Conservation (phyloP, 768 basidiomycete species). For the Trametes cinnabarina region DNA sequence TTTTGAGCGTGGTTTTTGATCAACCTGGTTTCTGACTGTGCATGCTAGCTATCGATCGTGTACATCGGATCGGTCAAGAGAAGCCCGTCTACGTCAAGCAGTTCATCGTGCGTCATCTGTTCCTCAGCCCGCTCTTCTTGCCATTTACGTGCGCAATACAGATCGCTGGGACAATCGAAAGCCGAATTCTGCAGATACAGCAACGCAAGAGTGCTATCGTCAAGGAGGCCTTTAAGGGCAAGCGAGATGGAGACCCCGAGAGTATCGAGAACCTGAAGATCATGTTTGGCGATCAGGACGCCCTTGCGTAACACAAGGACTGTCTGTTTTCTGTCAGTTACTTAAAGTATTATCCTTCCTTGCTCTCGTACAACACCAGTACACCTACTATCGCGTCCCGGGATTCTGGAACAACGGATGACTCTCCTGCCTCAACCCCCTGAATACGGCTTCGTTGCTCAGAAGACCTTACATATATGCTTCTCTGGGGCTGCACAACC, state of each 20-base stretch:
- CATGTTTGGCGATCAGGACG: constrained; percentile 53
- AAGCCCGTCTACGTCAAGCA: constrained; percentile 81
- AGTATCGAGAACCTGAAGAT: constrained; percentile 80
- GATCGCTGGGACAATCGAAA: constrained; percentile 76
- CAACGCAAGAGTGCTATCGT: constrained; percentile 85
- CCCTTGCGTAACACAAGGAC: no score
- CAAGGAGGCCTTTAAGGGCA: constrained; percentile 76
- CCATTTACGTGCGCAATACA: constrained; percentile 25
- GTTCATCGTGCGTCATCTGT: constrained; percentile 62
- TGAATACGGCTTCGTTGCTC: no score
- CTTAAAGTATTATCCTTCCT: no score
- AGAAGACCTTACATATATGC: no score
- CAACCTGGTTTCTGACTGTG: background rate
- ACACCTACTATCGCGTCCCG: no score
- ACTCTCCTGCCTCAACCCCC: no score
- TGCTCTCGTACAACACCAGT: no score
- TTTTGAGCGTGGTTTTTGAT: background rate
- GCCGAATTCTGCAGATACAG: constrained; percentile 78
- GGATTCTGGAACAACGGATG: no score
- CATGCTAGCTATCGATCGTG: constrained; percentile 71
- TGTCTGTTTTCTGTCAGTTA: no score
- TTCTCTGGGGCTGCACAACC: no score
- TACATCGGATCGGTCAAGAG: constrained; percentile 83
- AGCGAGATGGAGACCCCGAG: constrained; percentile 55
- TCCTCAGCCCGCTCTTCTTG: background rate